Evolutionary conservation across 2,329 filamentous ascomycete genomes (phyloP).

Genomic region (Fonsecaea erecta): DNA sequence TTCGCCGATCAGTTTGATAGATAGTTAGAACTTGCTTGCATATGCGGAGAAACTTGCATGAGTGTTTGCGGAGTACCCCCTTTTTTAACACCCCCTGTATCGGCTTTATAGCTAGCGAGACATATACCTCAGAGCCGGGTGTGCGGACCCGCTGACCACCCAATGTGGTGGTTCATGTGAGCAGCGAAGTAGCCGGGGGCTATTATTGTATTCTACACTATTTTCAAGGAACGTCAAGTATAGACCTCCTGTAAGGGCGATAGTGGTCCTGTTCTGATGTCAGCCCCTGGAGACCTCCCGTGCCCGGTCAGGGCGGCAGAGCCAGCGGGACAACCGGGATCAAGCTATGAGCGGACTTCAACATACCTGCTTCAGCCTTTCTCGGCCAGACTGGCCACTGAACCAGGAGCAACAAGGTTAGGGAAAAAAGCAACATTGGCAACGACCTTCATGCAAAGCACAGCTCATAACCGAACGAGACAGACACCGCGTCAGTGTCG

Average conservation of each 20-base stretch:
- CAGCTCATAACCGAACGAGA: neutral
- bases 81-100: neutral
- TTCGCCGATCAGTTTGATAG: neutral
- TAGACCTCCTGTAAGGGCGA: neutral
- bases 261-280: neutral
- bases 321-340: neutral
- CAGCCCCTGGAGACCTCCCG: neutral
- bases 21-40: neutral
- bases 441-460: neutral
- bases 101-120: neutral
- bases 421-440: neutral
- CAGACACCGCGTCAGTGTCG: neutral
- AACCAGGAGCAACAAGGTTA: neutral
- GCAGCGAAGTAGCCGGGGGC: neutral
- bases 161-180: neutral
- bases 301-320: neutral
- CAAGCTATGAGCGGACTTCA: neutral
- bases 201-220: neutral
- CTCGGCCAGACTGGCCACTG: neutral
- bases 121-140: neutral
- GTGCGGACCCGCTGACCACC: neutral
- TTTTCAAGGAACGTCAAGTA: neutral
- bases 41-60: neutral
- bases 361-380: neutral
- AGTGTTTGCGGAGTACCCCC: neutral